Base-by-base conservation (phyloP, 129 eudicot species). In the Mikania micrantha region DNA sequence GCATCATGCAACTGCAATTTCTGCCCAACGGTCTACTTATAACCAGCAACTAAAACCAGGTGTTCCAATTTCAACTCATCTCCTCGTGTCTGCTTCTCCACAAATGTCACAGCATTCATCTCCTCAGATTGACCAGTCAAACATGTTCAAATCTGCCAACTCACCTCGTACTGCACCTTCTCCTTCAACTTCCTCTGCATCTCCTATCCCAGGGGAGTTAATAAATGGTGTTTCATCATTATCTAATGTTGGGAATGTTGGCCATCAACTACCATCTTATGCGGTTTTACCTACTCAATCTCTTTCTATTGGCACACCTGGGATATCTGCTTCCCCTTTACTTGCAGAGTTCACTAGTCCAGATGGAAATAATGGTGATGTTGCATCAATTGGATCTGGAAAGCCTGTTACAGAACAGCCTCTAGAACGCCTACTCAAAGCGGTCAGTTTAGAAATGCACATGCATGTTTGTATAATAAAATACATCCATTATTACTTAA, bases 321-420 rank as follows among this genome's bases (percentile, higher is more conserved):
- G 98, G 64, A 86, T 92, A 76, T 88, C 98, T 15, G 95, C 96
- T 7, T 88, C 98, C 15, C 98, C 96, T 62, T 84, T 92, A 63
- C 94, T 92, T 15, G 97, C 92, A 36, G 98, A 92, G 75, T 88
- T 86, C 78, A 76, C 85, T 22, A 77, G 84, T 70, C 88, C 87
- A 19, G 98, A 92, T 74, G 95, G 83, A 36, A 77, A 77, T 53
- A 83, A 81, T 77, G 88, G 81, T 40, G 81, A 59, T 74, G 84
- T 60, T 60, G 63, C 82, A 27, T 60, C 90, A 50, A 67, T 63
- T 58, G 81, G 77, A 76, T 69, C 91, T 41, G 87, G 96, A 58
- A 88, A 81, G 74, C 72, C 87, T 72, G 87, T 62, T 76, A 74
- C 87, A 27, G 98, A 86, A 69, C 96, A 88, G 77, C 98, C 98